Evolutionary conservation across 2,329 filamentous ascomycete genomes (phyloP).

Genomic region (Ophiocordyceps camponoti-leonardi): DNA sequence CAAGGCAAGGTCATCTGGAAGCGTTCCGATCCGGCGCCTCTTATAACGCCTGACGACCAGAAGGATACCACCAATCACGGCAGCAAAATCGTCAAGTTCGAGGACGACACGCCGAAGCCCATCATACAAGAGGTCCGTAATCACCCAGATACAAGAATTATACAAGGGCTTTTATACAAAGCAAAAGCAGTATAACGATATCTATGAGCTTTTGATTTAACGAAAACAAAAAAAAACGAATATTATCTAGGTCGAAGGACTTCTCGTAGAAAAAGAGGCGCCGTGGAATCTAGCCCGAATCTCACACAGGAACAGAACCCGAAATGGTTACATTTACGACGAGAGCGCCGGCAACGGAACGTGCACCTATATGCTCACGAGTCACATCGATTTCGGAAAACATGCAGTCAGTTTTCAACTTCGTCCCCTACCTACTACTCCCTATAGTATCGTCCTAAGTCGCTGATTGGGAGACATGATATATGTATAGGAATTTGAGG

Average conservation of each 20-base stretch:
- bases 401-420: conserved; percentile 10
- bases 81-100: background rate
- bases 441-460: no score
- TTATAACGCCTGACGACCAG: background rate
- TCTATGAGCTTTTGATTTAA: no score
- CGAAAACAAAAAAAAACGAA: background rate
- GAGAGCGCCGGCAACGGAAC: conserved; percentile 4
- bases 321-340: background rate
- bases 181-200: no score
- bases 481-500: conserved; percentile 23
- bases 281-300: background rate
- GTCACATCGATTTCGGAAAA: conserved; percentile 15
- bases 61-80: background rate
- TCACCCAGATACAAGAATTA: no score
- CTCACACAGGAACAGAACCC: background rate
- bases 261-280: background rate
- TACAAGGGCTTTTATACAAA: no score
- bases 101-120: background rate
- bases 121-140: no score
- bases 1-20: no score
- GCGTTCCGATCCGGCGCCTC: background rate
- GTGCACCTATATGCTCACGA: conserved; percentile 24
- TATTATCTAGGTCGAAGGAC: background rate
- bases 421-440: no score
- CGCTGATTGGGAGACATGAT: no score